These are phyloP conservation scores for Boletus subparvulus DNA, from an alignment of 768 basidiomycete genomes.

Conservation along the genomic window DNA sequence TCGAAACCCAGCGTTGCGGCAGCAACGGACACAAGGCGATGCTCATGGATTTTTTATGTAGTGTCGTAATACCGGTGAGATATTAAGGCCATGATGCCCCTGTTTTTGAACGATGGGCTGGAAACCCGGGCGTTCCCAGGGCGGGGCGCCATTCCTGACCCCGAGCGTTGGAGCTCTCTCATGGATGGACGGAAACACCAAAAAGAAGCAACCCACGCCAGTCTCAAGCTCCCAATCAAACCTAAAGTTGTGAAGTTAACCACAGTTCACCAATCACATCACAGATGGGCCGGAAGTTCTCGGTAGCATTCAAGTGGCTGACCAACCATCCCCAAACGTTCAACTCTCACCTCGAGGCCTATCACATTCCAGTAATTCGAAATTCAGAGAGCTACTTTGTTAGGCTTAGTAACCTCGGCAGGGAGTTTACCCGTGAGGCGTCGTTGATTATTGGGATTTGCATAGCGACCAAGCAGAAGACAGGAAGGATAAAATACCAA, in stretches of 20 bases:
- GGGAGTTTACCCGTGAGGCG: neutral
- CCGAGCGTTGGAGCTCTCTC: neutral
- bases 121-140: neutral
- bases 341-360: neutral
- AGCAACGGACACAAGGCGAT: neutral
- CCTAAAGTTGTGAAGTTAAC: neutral
- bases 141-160: neutral
- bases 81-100: neutral
- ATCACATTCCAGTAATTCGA: neutral
- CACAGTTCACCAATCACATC: neutral
- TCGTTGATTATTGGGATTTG: neutral
- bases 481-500: neutral
- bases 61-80: slow-evolving; percentile 6
- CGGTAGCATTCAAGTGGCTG: neutral
- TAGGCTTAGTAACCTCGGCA: neutral
- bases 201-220: neutral
- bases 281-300: neutral
- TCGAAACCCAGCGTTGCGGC: neutral
- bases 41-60: neutral
- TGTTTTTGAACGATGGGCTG: neutral
- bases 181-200: neutral
- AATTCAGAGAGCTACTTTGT: neutral
- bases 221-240: neutral
- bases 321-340: too few relatives aligned
- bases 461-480: neutral